Conservation (phyloP, 495 filamentous ascomycete genomes). For the Massariosphaeria phaeospora region DNA sequence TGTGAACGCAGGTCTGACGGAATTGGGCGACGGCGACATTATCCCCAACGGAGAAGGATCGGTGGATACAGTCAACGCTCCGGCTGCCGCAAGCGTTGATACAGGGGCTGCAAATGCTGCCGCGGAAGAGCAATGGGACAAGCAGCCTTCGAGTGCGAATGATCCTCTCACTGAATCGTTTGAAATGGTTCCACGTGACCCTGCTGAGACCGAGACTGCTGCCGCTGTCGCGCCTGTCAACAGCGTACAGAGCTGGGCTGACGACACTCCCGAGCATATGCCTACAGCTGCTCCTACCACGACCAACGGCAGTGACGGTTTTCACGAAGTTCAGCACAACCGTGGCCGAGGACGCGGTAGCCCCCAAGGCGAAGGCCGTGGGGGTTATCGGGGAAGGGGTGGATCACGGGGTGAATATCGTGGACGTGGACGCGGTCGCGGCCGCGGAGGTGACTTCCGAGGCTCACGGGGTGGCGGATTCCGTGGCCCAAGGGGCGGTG, state of each 20-base stretch:
- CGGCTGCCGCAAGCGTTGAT: slow-evolving; percentile 52
- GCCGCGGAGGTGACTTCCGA: slow-evolving; percentile 27
- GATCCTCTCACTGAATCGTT: slow-evolving; percentile 62
- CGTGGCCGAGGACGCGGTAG: slow-evolving; percentile 39
- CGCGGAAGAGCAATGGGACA: slow-evolving; percentile 61
- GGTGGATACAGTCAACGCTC: slow-evolving; percentile 49
- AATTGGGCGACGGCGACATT: slow-evolving; percentile 50
- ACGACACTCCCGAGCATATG: slow-evolving; percentile 44
- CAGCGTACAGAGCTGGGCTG: slow-evolving; percentile 62
- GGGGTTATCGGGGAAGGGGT: slow-evolving; percentile 33
- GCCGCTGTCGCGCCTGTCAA: slow-evolving; percentile 53
- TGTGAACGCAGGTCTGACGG: slow-evolving; percentile 70
- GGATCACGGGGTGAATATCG: slow-evolving; percentile 29
- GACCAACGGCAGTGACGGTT: slow-evolving; percentile 53
- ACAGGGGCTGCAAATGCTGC: slow-evolving; percentile 38
- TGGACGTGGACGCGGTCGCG: slow-evolving; percentile 35
- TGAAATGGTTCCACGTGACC: slow-evolving; percentile 70
- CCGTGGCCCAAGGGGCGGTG: slow-evolving; percentile 27
- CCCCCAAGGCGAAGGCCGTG: slow-evolving; percentile 30
- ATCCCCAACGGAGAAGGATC: slow-evolving; percentile 36
- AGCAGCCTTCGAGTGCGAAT: slow-evolving; percentile 45
- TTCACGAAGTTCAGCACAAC: slow-evolving; percentile 60
- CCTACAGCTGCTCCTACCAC: slow-evolving; percentile 37
- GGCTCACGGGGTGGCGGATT: slow-evolving; percentile 45
- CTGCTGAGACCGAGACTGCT: slow-evolving; percentile 69